Percentiles rank a stretch among this genome's conserved stretches.
phyloP scores from a whole-genome alignment of 2,329 filamentous ascomycete species.

The Talaromyces sp. region DNA sequence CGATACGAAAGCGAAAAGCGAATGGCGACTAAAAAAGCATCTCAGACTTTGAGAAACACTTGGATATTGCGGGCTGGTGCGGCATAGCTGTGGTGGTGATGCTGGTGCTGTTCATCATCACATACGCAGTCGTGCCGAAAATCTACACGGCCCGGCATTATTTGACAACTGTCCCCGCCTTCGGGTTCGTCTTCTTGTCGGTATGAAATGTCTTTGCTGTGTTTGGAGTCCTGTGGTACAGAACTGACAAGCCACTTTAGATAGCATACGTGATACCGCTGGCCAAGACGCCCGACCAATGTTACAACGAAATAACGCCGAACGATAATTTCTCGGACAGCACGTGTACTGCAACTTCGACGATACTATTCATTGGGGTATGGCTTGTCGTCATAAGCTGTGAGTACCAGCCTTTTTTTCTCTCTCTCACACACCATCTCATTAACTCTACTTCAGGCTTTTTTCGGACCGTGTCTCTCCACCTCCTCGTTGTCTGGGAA shows the following conservation, averaged over 20 bases:
- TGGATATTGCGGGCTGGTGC: background rate
- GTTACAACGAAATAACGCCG: background rate
- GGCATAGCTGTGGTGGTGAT: background rate
- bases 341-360: background rate
- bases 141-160: background rate
- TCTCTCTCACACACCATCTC: background rate
- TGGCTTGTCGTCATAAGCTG: background rate
- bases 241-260: background rate
- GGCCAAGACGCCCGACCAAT: background rate
- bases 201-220: background rate
- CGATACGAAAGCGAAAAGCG: background rate
- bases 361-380: background rate
- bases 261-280: background rate
- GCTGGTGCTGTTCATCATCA: background rate
- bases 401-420: background rate
- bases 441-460: background rate
- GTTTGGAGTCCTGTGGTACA: background rate
- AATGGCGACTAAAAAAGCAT: background rate
- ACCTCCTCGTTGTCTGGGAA: background rate
- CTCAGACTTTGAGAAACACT: background rate
- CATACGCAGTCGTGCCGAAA: background rate
- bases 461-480: background rate
- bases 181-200: background rate
- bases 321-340: background rate
- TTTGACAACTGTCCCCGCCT: background rate